Percentiles rank a stretch among this genome's conserved stretches.
Evolutionary conservation across 2,329 filamentous ascomycete genomes (phyloP).

Genomic region (Fusarium nisikadoi): DNA sequence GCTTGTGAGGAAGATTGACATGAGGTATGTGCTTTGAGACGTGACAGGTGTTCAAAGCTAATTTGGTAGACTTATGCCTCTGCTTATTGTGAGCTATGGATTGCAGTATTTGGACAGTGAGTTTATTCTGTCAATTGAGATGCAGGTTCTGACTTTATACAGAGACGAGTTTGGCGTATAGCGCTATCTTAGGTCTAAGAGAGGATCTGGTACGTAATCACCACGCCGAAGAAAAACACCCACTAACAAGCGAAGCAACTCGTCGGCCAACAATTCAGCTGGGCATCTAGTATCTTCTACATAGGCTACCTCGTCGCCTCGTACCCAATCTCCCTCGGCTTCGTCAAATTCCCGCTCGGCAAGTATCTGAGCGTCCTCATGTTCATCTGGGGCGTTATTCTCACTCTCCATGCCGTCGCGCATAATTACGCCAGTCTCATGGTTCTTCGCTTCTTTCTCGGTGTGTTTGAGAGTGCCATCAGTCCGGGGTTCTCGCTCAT

Average conservation of each 20-base stretch:
- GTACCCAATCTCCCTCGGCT: conserved; percentile 13
- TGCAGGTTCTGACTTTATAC: not conserved
- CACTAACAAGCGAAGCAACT: not conserved
- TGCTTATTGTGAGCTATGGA: conserved; percentile 14
- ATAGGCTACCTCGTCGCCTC: conserved; percentile 19
- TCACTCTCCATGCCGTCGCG: conserved; percentile 3
- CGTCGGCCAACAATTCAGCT: conserved; percentile 12
- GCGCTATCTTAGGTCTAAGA: conserved; percentile 5
- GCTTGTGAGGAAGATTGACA: conserved; percentile 11
- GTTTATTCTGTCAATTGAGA: fast-evolving
- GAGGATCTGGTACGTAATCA: not conserved
- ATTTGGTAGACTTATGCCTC: not conserved
- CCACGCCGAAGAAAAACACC: fast-evolving
- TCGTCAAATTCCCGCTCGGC: conserved; percentile 15
- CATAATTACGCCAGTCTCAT: conserved; percentile 1
- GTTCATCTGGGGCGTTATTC: conserved; percentile 10
- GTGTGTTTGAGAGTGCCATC: conserved; percentile 13
- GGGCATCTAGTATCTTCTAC: conserved; percentile 15
- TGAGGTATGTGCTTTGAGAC: not conserved
- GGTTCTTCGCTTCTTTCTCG: conserved; percentile 3
- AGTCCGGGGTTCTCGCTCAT: conserved; percentile 8
- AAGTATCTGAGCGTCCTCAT: conserved; percentile 17
- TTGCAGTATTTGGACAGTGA: conserved; percentile 13
- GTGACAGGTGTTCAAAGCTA: not conserved
- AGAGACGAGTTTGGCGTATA: conserved; percentile 21